Conservation (phyloP, 2,329 filamentous ascomycete species). For the Fusarium virguliforme region DNA sequence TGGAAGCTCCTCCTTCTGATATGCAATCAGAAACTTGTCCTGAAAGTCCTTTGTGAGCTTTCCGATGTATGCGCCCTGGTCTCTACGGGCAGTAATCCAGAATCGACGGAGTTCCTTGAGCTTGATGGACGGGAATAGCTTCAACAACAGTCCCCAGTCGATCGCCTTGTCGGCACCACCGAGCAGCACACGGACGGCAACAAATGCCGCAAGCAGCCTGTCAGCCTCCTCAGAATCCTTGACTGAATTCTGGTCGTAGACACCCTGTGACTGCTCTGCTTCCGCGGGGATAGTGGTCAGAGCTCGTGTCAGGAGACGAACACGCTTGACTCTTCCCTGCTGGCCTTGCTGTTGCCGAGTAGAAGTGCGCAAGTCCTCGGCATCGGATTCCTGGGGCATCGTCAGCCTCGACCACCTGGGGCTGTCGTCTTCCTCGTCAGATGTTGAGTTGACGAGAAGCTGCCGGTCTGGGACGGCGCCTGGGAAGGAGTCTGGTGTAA, state of each 20-base stretch:
- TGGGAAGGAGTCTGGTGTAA: constrained; percentile 42
- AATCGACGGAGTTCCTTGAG: constrained; percentile 68
- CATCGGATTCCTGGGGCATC: background rate
- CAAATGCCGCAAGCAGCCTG: constrained; percentile 69
- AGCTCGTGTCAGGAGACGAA: constrained; percentile 51
- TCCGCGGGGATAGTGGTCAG: constrained; percentile 49
- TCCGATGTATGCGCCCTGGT: constrained; percentile 68
- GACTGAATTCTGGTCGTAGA: constrained; percentile 4
- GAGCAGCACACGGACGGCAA: constrained; percentile 71
- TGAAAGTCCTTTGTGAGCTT: constrained; percentile 75
- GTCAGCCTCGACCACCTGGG: constrained; percentile 39
- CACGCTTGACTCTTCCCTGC: constrained; percentile 49
- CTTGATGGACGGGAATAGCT: constrained; percentile 69
- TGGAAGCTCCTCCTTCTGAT: constrained; percentile 74
- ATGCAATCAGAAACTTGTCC: constrained; percentile 75
- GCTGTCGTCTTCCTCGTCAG: constrained; percentile 43
- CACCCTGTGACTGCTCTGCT: constrained; percentile 18
- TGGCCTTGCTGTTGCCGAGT: constrained; percentile 15
- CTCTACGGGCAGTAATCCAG: constrained; percentile 69
- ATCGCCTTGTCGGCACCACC: constrained; percentile 73
- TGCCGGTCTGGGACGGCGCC: constrained; percentile 22
- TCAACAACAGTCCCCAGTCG: constrained; percentile 74
- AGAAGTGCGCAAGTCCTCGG: background rate
- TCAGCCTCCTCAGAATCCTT: constrained; percentile 45
- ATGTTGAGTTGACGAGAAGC: constrained; percentile 25